phyloP scores from a whole-genome alignment of 2,329 filamentous ascomycete genomes.

The Daldinia sp. region DNA sequence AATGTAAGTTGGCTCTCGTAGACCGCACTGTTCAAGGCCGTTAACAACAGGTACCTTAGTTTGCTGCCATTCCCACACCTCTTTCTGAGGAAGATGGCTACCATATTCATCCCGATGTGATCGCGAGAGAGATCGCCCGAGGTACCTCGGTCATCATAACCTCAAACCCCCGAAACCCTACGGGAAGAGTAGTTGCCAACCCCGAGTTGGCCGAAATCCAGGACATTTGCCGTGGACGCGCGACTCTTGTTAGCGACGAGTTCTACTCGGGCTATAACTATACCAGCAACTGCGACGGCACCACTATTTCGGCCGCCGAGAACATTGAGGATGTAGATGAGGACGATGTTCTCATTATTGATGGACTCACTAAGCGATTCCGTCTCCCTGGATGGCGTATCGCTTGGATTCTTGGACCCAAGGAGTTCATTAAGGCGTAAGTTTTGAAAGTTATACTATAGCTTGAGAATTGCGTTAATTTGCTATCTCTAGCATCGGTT shows the following conservation, averaged over 20 bases:
- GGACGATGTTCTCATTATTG: constrained; percentile 93
- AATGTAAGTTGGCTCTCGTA: constrained; percentile 67
- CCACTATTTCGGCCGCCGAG: constrained; percentile 87
- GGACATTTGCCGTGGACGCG: constrained; percentile 89
- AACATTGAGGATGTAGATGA: constrained; percentile 91
- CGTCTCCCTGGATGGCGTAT: constrained; percentile 96
- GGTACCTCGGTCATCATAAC: constrained; percentile 91
- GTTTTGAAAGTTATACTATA: constrained; percentile 45
- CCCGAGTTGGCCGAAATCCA: constrained; percentile 91
- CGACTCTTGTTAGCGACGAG: constrained; percentile 94
- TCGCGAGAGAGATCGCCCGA: constrained; percentile 88
- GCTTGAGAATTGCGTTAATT: constrained; percentile 23
- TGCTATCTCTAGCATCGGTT: constrained; percentile 71
- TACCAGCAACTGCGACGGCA: constrained; percentile 89
- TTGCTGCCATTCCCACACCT: constrained; percentile 87
- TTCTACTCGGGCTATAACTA: constrained; percentile 99
- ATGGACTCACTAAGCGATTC: constrained; percentile 97
- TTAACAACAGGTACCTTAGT: constrained; percentile 60
- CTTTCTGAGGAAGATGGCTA: constrained; percentile 88
- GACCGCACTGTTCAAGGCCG: constrained; percentile 16
- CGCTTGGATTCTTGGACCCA: constrained; percentile 94
- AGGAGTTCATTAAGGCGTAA: constrained; percentile 91
- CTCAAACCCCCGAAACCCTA: constrained; percentile 95
- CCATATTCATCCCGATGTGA: constrained; percentile 93
- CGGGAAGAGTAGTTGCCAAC: constrained; percentile 86